Evolutionary conservation across 148 eudicot species (phyloP).

Genomic region (Fallopia convolvulus): DNA sequence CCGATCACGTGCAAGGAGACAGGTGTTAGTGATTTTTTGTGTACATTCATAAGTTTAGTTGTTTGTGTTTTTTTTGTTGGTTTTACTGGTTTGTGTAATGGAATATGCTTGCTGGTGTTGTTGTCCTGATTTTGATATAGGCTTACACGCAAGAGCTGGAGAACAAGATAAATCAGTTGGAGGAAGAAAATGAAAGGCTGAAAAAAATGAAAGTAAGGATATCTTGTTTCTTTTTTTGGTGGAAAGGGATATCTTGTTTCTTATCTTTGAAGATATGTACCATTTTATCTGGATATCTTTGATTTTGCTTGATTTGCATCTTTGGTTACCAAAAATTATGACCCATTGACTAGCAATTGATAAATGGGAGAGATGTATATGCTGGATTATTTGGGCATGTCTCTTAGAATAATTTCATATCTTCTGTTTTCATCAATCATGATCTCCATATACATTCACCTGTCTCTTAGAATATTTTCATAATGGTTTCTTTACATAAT

Average conservation of each 20-base stretch:
- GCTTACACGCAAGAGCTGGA: slow-evolving; percentile 95
- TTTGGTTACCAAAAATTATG: no score
- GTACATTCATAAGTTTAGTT: background rate
- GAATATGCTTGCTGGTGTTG: slow-evolving; percentile 4
- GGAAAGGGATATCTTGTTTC: background rate
- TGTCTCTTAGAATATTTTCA: background rate
- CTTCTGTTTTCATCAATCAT: no score
- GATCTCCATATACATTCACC: background rate
- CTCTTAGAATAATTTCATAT: no score
- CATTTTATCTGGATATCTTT: background rate
- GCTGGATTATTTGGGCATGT: no score
- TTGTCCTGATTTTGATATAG: slow-evolving; percentile 28
- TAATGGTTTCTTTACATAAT: background rate
- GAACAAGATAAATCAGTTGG: slow-evolving; percentile 77
- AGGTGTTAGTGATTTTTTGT: slow-evolving; percentile 35
- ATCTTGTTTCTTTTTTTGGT: background rate
- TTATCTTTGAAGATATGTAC: background rate
- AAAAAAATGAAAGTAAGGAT: slow-evolving; percentile 51
- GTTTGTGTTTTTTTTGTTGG: background rate
- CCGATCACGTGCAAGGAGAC: slow-evolving; percentile 91
- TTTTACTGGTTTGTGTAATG: background rate
- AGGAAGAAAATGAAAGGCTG: slow-evolving; percentile 89
- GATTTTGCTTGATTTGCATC: no score
- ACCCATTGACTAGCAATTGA: no score
- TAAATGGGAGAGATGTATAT: no score